Percentiles rank a stretch among this genome's conserved stretches.
Conservation (phyloP, 75 land plant species). For the Selaginella moellendorffii region DNA sequence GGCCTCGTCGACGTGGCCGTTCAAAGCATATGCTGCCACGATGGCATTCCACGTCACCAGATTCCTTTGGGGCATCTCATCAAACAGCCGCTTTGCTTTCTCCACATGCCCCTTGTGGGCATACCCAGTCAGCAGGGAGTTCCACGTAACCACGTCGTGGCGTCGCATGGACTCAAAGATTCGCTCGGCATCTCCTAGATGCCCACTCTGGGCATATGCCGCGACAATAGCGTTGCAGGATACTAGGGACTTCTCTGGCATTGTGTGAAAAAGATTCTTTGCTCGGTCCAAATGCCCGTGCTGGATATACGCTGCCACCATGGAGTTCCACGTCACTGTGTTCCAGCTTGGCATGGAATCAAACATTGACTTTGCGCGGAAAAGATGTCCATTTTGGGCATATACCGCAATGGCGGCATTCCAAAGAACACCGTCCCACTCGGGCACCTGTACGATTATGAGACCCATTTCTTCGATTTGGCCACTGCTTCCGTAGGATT, state of each 20-base stretch:
- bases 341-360: background rate
- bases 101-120: background rate
- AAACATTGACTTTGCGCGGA: background rate
- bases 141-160: background rate
- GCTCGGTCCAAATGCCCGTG: background rate
- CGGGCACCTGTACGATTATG: no score
- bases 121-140: background rate
- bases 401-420: background rate
- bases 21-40: background rate
- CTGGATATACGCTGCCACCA: background rate
- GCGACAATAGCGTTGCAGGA: background rate
- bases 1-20: background rate
- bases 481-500: no score
- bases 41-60: background rate
- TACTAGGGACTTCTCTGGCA: background rate
- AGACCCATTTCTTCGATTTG: no score
- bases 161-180: background rate
- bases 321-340: background rate
- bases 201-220: background rate
- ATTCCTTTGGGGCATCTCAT: background rate
- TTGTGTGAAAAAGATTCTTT: background rate
- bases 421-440: no score
- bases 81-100: background rate
- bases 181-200: background rate
- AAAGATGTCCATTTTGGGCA: background rate